phyloP scores from a whole-genome alignment of 2,329 filamentous ascomycete species.

The Aspergillus hiratsukae region DNA sequence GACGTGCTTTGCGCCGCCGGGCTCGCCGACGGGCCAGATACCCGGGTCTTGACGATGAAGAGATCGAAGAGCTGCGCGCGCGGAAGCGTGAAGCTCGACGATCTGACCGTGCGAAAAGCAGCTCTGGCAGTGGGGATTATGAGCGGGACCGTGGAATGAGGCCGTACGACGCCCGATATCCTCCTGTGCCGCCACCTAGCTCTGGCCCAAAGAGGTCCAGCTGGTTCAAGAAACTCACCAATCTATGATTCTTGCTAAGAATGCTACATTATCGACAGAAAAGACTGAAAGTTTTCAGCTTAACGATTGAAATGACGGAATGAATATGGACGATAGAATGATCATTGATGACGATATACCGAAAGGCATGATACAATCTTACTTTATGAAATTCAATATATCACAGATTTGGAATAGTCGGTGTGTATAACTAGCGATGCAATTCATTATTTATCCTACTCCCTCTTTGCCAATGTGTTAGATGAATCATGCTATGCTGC shows the following conservation, averaged over 20 bases:
- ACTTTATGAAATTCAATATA: not conserved
- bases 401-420: not conserved
- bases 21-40: constrained; percentile 39
- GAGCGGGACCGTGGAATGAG: constrained; percentile 33
- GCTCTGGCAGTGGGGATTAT: constrained; percentile 38
- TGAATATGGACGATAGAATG: constrained; percentile 5
- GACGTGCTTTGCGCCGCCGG: constrained; percentile 34
- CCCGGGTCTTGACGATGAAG: constrained; percentile 35
- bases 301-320: constrained; percentile 10
- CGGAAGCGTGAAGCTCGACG: constrained; percentile 27
- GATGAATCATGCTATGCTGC: not conserved
- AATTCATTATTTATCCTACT: not conserved
- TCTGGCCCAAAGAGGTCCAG: constrained; percentile 34
- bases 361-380: not conserved
- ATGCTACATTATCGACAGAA: constrained; percentile 1
- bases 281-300: constrained; percentile 2
- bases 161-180: constrained; percentile 24
- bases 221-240: constrained; percentile 43
- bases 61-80: constrained; percentile 35
- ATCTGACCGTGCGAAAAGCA: constrained; percentile 35
- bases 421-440: not conserved
- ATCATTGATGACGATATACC: not conserved
- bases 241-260: constrained; percentile 18
- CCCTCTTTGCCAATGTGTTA: not conserved
- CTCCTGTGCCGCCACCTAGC: constrained; percentile 16